Conservation (phyloP, 2,329 filamentous ascomycete genomes). For the Graphium sp. region DNA sequence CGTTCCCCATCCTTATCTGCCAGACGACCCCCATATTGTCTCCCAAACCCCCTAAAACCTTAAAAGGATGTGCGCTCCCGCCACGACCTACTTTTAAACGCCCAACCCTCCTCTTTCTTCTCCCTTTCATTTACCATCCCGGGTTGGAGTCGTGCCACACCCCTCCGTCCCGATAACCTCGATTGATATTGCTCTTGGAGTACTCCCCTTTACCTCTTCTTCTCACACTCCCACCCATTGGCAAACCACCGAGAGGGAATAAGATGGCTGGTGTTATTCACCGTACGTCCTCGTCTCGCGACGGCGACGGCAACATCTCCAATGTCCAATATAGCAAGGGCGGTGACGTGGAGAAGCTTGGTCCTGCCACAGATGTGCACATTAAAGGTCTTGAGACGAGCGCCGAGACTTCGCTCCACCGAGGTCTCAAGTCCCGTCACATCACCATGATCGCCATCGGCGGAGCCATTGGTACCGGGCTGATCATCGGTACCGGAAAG, state of each 20-base stretch:
- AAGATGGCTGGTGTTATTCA: constrained; percentile 1
- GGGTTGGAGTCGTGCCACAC: no score
- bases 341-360: not conserved
- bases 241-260: not conserved
- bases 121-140: no score
- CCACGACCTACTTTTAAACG: no score
- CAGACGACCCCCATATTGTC: no score
- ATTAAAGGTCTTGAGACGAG: constrained; percentile 32
- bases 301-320: not conserved
- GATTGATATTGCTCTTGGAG: no score
- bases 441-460: constrained; percentile 52
- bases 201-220: no score
- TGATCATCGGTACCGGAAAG: constrained; percentile 53
- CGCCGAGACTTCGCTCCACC: constrained; percentile 27
- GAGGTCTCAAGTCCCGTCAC: constrained; percentile 35
- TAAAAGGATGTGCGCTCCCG: no score
- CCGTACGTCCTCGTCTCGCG: not conserved
- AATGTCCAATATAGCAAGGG: not conserved
- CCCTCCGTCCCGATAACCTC: no score
- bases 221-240: not conserved
- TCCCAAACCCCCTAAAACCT: no score
- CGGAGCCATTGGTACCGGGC: constrained; percentile 57
- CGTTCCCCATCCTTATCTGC: no score
- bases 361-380: constrained; percentile 7
- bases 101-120: no score